Evolutionary conservation across 2,329 filamentous ascomycete species (phyloP).

Genomic region (Fusarium nodosum): DNA sequence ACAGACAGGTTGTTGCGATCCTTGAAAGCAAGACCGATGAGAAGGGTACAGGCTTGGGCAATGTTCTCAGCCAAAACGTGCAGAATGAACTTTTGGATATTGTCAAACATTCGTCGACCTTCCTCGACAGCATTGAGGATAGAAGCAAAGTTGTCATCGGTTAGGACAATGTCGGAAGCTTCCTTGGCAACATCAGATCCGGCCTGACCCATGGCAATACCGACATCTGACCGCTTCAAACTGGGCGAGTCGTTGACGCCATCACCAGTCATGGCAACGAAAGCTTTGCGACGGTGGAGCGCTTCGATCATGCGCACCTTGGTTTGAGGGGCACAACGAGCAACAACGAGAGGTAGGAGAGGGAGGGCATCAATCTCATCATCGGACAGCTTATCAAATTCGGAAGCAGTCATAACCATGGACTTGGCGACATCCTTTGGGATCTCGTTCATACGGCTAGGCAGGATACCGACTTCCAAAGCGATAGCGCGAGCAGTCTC

Average conservation of each 20-base stretch:
- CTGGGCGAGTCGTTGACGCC: constrained; percentile 79
- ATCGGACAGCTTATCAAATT: constrained; percentile 76
- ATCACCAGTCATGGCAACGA: constrained; percentile 79
- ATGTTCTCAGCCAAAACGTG: constrained; percentile 77
- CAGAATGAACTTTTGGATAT: constrained; percentile 80
- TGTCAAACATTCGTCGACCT: constrained; percentile 78
- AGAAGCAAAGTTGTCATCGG: constrained; percentile 79
- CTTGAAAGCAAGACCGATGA: constrained; percentile 79
- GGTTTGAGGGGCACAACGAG: constrained; percentile 77
- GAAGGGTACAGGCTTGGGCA: constrained; percentile 75
- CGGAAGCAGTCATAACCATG: constrained; percentile 75
- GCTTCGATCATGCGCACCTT: constrained; percentile 83
- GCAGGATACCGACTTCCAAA: constrained; percentile 73
- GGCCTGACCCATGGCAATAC: constrained; percentile 77
- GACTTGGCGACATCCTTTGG: constrained; percentile 67
- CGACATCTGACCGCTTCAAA: constrained; percentile 76
- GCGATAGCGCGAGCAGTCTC: constrained; percentile 76
- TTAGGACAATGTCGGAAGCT: constrained; percentile 76
- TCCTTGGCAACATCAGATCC: constrained; percentile 80
- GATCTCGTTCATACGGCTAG: constrained; percentile 63
- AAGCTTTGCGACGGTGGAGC: constrained; percentile 74
- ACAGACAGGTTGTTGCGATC: constrained; percentile 73
- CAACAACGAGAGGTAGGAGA: constrained; percentile 75
- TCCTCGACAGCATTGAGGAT: constrained; percentile 80
- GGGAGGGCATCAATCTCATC: constrained; percentile 74